Percentiles rank a stretch among this genome's conserved stretches.
phyloP scores from a whole-genome alignment of 176 grass and related monocot species.

The Oryza glaberrima region DNA sequence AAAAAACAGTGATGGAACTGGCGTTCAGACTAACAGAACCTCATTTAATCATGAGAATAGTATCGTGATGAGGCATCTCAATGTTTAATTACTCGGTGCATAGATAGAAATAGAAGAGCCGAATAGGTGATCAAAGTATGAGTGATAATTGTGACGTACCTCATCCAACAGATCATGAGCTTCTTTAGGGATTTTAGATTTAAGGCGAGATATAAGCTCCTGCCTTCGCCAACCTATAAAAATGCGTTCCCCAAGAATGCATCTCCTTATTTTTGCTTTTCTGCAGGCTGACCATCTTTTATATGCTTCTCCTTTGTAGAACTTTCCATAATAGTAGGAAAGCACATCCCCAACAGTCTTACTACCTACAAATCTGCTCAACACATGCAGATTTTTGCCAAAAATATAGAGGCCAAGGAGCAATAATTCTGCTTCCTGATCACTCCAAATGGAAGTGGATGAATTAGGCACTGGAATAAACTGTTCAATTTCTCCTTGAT shows the following conservation, averaged over 20 bases:
- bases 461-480: slow-evolving; percentile 61
- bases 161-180: slow-evolving; percentile 63
- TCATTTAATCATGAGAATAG: slow-evolving; percentile 31
- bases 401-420: slow-evolving; percentile 93
- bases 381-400: slow-evolving; percentile 68
- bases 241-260: slow-evolving; percentile 82
- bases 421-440: slow-evolving; percentile 58
- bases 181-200: slow-evolving; percentile 56
- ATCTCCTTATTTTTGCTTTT: slow-evolving; percentile 63
- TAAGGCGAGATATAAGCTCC: slow-evolving; percentile 73
- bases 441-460: slow-evolving; percentile 57
- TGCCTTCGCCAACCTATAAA: slow-evolving; percentile 84
- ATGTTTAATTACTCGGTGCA: slow-evolving; percentile 26
- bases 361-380: slow-evolving; percentile 61
- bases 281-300: slow-evolving; percentile 63
- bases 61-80: slow-evolving; percentile 16
- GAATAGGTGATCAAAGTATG: slow-evolving; percentile 8
- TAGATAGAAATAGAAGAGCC: slow-evolving; percentile 8
- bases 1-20: not conserved
- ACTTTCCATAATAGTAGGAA: slow-evolving; percentile 79
- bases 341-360: slow-evolving; percentile 70
- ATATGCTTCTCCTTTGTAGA: slow-evolving; percentile 52
- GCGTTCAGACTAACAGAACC: slow-evolving; percentile 11
- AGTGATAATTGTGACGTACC: slow-evolving; percentile 52
- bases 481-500: slow-evolving; percentile 35